These are phyloP conservation scores for Penicillium steckii DNA, from an alignment of 495 filamentous ascomycete genomes.

Conservation along the genomic window DNA sequence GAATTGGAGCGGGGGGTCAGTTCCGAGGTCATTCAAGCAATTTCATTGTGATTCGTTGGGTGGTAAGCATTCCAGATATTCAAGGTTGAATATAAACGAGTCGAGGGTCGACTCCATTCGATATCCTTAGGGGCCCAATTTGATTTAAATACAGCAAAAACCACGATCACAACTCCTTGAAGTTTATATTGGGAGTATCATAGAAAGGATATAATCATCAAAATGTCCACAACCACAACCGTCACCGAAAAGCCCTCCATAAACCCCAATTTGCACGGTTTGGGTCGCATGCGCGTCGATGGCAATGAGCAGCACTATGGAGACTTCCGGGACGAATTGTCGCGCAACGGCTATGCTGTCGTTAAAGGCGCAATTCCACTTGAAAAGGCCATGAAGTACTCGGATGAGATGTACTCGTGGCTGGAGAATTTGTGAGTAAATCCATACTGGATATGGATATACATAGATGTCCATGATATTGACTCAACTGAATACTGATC, in stretches of 20 bases:
- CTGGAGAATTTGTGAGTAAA: slow-evolving; percentile 38
- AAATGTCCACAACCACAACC: slow-evolving; percentile 14
- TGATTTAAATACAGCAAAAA: too few relatives aligned
- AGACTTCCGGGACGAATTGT: slow-evolving; percentile 36
- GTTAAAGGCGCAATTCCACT: slow-evolving; percentile 45
- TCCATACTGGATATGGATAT: too few relatives aligned
- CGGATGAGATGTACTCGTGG: slow-evolving; percentile 34
- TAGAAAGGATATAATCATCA: neutral
- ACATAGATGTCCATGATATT: too few relatives aligned
- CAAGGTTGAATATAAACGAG: too few relatives aligned
- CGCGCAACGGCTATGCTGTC: slow-evolving; percentile 40
- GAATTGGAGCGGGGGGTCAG: neutral
- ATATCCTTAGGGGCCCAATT: too few relatives aligned
- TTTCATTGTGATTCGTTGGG: too few relatives aligned
- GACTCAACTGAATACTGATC: neutral
- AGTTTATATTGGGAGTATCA: too few relatives aligned
- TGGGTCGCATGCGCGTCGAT: slow-evolving; percentile 26
- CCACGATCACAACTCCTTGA: too few relatives aligned
- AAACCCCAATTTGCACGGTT: slow-evolving; percentile 8
- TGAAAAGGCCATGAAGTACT: slow-evolving; percentile 36
- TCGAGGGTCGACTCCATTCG: too few relatives aligned
- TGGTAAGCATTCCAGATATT: too few relatives aligned
- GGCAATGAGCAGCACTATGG: slow-evolving; percentile 22
- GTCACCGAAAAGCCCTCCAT: slow-evolving; percentile 9
- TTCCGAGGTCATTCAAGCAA: too few relatives aligned